A percentile compares a stretch with the other conserved stretches of the same genome.
Conservation (phyloP, 306 rosid species). For the Potentilla sterilis region DNA sequence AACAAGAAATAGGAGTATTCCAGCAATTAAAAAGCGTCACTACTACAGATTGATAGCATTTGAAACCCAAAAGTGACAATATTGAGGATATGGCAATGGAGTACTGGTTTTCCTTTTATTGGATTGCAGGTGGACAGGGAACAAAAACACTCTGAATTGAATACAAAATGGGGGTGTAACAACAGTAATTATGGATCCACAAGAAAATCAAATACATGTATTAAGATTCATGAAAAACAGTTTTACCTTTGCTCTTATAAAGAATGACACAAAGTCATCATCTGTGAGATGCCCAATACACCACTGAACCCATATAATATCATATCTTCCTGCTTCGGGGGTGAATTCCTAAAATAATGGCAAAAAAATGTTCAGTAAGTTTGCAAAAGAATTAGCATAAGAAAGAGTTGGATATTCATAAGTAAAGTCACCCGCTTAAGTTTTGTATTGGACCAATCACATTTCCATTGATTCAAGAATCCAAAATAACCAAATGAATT, state of each 20-base stretch:
- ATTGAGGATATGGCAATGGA: not conserved
- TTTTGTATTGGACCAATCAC: not conserved
- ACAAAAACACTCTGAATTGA: not conserved
- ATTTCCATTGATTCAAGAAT: not conserved
- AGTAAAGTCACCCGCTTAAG: not conserved
- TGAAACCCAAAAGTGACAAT: not conserved
- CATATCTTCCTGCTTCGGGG: slow-evolving; percentile 84
- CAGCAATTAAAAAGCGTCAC: not conserved
- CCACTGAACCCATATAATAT: slow-evolving; percentile 97
- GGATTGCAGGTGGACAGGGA: not conserved
- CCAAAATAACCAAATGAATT: not conserved
- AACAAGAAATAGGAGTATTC: not conserved
- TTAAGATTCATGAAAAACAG: slow-evolving; percentile 15
- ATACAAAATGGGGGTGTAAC: not conserved
- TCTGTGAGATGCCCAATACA: slow-evolving; percentile 98
- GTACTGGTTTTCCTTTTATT: not conserved
- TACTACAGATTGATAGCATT: not conserved
- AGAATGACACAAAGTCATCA: slow-evolving; percentile 85
- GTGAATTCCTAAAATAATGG: slow-evolving; percentile 63
- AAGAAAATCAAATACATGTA: not conserved
- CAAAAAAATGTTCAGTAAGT: slow-evolving; percentile 23
- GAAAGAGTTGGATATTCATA: not conserved
- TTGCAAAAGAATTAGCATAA: not conserved
- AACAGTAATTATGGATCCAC: not conserved
- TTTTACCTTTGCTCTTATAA: slow-evolving; percentile 78